A percentile compares a stretch with the other conserved stretches of the same genome.
These are phyloP conservation scores for Vickermania ingenoplastis DNA, from an alignment of 208 protist genomes.

Conservation along the genomic window DNA sequence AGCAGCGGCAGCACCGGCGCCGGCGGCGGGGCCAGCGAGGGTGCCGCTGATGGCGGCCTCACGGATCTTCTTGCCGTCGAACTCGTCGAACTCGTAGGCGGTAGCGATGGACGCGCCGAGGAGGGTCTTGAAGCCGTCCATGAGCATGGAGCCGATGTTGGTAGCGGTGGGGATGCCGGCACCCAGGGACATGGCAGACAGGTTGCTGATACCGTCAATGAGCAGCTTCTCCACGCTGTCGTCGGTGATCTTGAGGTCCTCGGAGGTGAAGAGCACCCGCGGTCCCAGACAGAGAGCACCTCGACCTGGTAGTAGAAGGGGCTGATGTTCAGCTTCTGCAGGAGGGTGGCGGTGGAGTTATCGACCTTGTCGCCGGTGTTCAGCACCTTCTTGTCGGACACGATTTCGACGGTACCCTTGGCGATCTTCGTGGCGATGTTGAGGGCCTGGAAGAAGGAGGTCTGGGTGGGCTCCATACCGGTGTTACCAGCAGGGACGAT, in stretches of 20 bases:
- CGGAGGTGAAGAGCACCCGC: constrained; percentile 91
- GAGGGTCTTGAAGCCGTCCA: constrained; percentile 97
- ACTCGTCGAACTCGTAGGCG: constrained; percentile 87
- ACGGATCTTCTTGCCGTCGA: constrained; percentile 80
- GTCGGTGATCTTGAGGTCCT: constrained; percentile 94
- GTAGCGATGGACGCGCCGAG: constrained; percentile 93
- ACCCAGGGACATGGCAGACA: constrained; percentile 93
- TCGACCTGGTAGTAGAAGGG: constrained; percentile 98
- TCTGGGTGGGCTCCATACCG: constrained; percentile 97
- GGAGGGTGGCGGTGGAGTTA: constrained; percentile 94
- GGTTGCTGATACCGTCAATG: constrained; percentile 79
- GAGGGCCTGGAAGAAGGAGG: constrained; percentile 98
- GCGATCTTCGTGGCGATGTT: constrained; percentile 99
- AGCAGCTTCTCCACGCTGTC: constrained; percentile 86
- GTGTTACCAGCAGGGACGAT: constrained; percentile 94
- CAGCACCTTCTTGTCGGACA: constrained; percentile 94
- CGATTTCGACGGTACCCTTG: constrained; percentile 98
- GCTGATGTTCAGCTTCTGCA: constrained; percentile 98
- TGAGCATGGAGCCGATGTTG: constrained; percentile 93
- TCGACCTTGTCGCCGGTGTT: constrained; percentile 94
- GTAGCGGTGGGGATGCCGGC: constrained; percentile 91
- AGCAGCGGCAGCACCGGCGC: constrained; percentile 36
- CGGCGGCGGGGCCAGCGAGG: constrained; percentile 62
- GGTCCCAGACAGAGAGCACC: constrained; percentile 92
- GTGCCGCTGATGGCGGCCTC: constrained; percentile 80